Base-by-base conservation (phyloP, 768 basidiomycete species). In the Termitomyces titanicus region DNA sequence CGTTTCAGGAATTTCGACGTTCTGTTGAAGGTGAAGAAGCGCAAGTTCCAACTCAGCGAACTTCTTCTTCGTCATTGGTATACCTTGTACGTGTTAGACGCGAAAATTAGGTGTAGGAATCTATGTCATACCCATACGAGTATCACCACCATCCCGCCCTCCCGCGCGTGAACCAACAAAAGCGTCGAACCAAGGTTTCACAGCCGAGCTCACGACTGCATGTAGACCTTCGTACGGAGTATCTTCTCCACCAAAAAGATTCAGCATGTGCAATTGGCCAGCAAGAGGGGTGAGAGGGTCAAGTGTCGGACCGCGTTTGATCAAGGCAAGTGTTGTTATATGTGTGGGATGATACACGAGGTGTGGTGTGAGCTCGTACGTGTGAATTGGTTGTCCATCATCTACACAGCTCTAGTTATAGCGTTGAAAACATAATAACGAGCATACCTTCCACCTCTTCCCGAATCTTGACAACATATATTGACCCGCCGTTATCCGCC, bases 51-150 rank as follows among this genome's bases (percentile, higher is more conserved):
- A 85, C 64, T 99, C 97, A 8, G 97, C 96, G 66, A 98, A 98
- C 73, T 98, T 98, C 79, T 95, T 95, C 83, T 98, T 98, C 44
- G 96, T 94, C 81, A 97, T 92, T 3, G 97, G 97, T 55, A 99
- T 98, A 79, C 92, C 74, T 75, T 55, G 20, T 39, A 39, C 47
- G 42, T 37, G 54, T 62, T 22, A 62, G 53, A 42, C n/a, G 34
- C 51, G 34, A 49, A 17, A 42, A 18, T 35, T 27, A 39, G 3
- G 8, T 3, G 17, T 38, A 27, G 27, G 2, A 27, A 39, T 2
- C 11, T 22, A 22, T 13, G 25, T 63, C 73, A 57, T 51, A 76
- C 76, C 92, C 86, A 92, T 89, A 72, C 93, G 91, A 42, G 78
- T 81, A 66, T 94, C 94, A 8, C 75, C 74, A 51, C 57, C 57